Evolutionary conservation across 2,329 filamentous ascomycete species (phyloP).

Genomic region (Diaporthe ilicicola): DNA sequence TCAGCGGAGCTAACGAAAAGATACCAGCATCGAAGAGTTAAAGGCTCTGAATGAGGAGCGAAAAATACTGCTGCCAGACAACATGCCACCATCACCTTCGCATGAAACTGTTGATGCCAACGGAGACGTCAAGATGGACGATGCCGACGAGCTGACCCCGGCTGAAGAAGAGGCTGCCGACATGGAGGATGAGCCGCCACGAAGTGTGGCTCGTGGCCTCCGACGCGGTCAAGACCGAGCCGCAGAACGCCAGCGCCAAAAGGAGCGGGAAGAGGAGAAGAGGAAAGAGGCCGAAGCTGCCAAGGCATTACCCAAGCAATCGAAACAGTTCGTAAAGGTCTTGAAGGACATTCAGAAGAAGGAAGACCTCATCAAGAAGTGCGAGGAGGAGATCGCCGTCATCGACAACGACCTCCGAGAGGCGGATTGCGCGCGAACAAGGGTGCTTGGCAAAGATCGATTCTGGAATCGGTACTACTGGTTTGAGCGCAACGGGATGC

Average conservation of each 20-base stretch:
- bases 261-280: conserved; percentile 72
- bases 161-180: conserved; percentile 71
- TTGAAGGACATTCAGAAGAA: conserved; percentile 90
- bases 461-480: conserved; percentile 99
- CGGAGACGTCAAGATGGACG: conserved; percentile 68
- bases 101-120: conserved; percentile 58
- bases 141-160: conserved; percentile 69
- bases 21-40: conserved; percentile 72
- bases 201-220: conserved; percentile 57
- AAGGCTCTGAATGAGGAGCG: conserved; percentile 75
- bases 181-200: conserved; percentile 72
- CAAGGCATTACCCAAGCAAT: conserved; percentile 76
- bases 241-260: conserved; percentile 80
- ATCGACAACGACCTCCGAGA: conserved; percentile 94
- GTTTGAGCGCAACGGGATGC: conserved; percentile 99
- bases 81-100: conserved; percentile 70
- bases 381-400: conserved; percentile 84
- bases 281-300: conserved; percentile 73
- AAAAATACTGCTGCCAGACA: conserved; percentile 77
- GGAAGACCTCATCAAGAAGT: conserved; percentile 79
- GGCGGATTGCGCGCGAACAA: conserved; percentile 90
- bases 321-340: conserved; percentile 88
- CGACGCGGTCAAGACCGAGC: conserved; percentile 73
- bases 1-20: conserved; percentile 40
- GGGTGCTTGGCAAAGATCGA: conserved; percentile 89